Conservation (phyloP, 140 eudicot genomes). For the Oenanthe javanica region DNA sequence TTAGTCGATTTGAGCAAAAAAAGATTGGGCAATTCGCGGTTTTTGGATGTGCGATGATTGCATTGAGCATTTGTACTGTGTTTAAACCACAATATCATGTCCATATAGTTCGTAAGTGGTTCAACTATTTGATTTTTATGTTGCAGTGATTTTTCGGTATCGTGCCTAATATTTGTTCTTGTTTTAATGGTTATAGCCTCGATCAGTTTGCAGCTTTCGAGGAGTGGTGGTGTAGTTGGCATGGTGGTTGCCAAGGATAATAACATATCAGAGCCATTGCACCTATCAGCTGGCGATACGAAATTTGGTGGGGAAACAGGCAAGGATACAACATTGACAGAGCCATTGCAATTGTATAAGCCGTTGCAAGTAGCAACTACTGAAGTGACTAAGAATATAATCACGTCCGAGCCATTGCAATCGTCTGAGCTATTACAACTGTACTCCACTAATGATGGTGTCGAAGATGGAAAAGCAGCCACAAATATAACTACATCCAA, state of each 20-base stretch:
- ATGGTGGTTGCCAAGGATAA: background rate
- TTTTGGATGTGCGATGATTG: conserved; percentile 20
- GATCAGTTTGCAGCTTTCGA: conserved; percentile 10
- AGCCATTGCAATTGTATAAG: background rate
- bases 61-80: conserved; percentile 17
- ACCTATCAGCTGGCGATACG: background rate
- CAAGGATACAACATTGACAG: background rate
- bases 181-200: background rate
- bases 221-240: background rate
- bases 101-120: conserved; percentile 22
- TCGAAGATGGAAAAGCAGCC: background rate
- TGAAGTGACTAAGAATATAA: background rate
- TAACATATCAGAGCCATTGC: background rate
- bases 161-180: background rate
- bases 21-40: conserved; percentile 22
- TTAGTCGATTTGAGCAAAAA: conserved; percentile 19
- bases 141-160: background rate
- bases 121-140: background rate
- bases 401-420: background rate
- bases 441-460: background rate
- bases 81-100: conserved; percentile 24
- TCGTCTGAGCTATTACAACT: too few relatives aligned
- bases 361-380: too few relatives aligned
- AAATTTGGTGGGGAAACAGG: background rate
- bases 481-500: background rate